phyloP scores from a whole-genome alignment of 1,284 basidiomycete species.

The Rhodofomes roseus region DNA sequence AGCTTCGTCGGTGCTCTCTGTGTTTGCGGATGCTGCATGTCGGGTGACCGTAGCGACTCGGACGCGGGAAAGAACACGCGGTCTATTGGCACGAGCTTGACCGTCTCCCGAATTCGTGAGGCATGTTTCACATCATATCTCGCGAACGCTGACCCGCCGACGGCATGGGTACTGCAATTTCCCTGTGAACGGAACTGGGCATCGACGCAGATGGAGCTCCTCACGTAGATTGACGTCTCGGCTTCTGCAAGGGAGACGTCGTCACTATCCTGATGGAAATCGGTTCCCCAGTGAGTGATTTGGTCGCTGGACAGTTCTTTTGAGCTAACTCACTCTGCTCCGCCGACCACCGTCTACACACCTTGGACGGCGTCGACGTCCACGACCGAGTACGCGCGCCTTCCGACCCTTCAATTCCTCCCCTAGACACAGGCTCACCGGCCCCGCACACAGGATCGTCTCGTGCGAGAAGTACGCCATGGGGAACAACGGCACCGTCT shows the following conservation, averaged over 20 bases:
- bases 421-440: too few relatives aligned
- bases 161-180: slow-evolving; percentile 56
- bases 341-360: slow-evolving; percentile 44
- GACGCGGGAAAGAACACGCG: too few relatives aligned
- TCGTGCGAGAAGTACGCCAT: slow-evolving; percentile 63
- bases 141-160: neutral
- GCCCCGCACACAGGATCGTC: slow-evolving; percentile 44
- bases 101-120: slow-evolving; percentile 37
- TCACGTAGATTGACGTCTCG: slow-evolving; percentile 58
- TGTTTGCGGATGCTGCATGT: too few relatives aligned
- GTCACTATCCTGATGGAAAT: slow-evolving; percentile 75
- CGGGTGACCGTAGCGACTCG: too few relatives aligned
- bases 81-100: too few relatives aligned
- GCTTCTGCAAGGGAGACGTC: slow-evolving; percentile 69
- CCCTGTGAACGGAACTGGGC: slow-evolving; percentile 62
- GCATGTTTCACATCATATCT: neutral
- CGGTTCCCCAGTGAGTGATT: slow-evolving; percentile 61
- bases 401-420: too few relatives aligned
- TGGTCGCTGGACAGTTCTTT: too few relatives aligned
- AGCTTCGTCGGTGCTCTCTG: too few relatives aligned
- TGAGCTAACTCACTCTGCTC: too few relatives aligned
- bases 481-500: slow-evolving; percentile 55
- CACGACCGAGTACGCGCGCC: slow-evolving; percentile 56
- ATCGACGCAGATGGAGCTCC: slow-evolving; percentile 50
- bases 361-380: slow-evolving; percentile 43